Conservation (phyloP, 345 rosid species). For the Rhizophora apiculata region DNA sequence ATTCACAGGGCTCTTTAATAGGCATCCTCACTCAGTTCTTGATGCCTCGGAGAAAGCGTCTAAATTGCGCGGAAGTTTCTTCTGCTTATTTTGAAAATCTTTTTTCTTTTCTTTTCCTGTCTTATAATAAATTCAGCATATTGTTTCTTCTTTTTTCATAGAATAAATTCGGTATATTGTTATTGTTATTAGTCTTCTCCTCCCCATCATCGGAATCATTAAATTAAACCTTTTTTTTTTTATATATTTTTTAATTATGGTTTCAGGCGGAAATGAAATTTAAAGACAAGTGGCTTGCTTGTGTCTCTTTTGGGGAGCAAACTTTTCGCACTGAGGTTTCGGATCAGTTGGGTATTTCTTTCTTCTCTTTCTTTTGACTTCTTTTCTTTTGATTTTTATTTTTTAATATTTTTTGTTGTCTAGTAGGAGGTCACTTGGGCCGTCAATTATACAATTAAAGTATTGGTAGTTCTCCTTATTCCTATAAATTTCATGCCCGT, state of each 20-base stretch:
- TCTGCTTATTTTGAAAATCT: too few relatives aligned
- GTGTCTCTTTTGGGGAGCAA: conserved; percentile 87
- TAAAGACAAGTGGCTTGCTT: conserved; percentile 85
- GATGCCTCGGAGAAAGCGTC: too few relatives aligned
- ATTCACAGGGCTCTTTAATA: too few relatives aligned
- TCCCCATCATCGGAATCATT: not conserved
- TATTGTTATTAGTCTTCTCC: not conserved
- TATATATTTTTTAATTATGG: not conserved
- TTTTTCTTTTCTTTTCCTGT: not conserved
- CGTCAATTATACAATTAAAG: too few relatives aligned
- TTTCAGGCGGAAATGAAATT: conserved; percentile 74
- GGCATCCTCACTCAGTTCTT: too few relatives aligned
- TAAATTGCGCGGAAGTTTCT: too few relatives aligned
- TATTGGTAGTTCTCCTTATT: too few relatives aligned
- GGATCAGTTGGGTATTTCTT: conserved; percentile 46
- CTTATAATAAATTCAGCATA: not conserved
- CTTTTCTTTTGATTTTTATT: not conserved
- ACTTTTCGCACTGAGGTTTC: conserved; percentile 74
- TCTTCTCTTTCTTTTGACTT: not conserved
- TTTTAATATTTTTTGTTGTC: too few relatives aligned
- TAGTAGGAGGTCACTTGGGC: too few relatives aligned
- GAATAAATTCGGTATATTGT: not conserved
- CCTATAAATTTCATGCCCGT: too few relatives aligned
- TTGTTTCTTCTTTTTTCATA: too few relatives aligned
- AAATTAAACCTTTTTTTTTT: not conserved